A percentile compares a stretch with the other conserved stretches of the same genome.
phyloP scores from a whole-genome alignment of 2,329 filamentous ascomycete genomes.

The Trichophyton equinum region DNA sequence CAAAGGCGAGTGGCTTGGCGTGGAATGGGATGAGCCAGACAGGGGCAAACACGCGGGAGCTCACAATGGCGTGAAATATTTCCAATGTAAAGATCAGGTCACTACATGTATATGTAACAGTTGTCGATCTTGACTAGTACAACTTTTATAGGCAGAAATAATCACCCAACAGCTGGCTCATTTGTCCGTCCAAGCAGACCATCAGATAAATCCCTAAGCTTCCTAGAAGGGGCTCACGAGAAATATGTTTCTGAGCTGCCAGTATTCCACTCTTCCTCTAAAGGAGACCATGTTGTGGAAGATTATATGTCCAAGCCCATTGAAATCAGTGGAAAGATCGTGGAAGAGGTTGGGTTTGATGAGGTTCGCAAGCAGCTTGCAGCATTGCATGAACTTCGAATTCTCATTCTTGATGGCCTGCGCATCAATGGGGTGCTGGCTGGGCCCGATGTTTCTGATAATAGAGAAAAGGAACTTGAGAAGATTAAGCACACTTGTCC shows the following conservation, averaged over 20 bases:
- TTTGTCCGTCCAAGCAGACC: conserved; percentile 71
- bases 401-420: conserved; percentile 70
- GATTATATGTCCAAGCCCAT: conserved; percentile 39
- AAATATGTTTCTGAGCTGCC: conserved; percentile 63
- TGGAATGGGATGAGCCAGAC: conserved; percentile 85
- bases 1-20: conserved; percentile 71
- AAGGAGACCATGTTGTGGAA: not conserved
- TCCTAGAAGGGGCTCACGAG: conserved; percentile 63
- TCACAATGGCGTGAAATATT: conserved; percentile 67
- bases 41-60: conserved; percentile 86
- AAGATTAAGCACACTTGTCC: conserved; percentile 47
- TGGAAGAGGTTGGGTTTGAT: conserved; percentile 88
- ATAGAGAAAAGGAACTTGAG: conserved; percentile 20
- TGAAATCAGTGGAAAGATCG: conserved; percentile 65
- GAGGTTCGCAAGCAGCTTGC: conserved; percentile 76
- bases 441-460: conserved; percentile 15
- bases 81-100: conserved; percentile 49
- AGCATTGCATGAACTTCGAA: conserved; percentile 60
- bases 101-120: not conserved
- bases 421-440: conserved; percentile 40
- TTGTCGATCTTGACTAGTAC: conserved; percentile 5
- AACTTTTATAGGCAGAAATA: conserved; percentile 41
- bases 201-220: conserved; percentile 55
- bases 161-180: conserved; percentile 60
- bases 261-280: not conserved